Percentiles rank a stretch among this genome's conserved stretches.
Conservation (phyloP, 805 yeast genomes). For the Barnettozyma vustinii region DNA sequence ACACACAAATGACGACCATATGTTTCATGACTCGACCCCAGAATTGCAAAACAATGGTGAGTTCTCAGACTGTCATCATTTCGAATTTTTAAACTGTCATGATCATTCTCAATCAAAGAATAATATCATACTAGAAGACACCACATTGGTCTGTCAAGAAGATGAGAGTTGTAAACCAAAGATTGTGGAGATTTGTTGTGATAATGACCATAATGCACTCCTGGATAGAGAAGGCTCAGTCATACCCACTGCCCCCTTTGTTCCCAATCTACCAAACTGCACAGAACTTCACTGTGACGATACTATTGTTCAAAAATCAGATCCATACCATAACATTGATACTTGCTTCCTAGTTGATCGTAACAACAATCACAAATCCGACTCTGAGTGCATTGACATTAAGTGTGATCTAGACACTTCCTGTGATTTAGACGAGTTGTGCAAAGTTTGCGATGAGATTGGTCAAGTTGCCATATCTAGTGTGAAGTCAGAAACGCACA, state of each 20-base stretch:
- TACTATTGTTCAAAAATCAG: not conserved
- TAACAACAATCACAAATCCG: not conserved
- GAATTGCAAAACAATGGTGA: conserved; percentile 13
- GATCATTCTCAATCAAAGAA: conserved; percentile 17
- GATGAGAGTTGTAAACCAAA: conserved; percentile 32
- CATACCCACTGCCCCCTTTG: conserved; percentile 1
- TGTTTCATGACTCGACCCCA: not conserved
- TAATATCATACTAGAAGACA: conserved; percentile 14
- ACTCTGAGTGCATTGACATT: conserved; percentile 21
- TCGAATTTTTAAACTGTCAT: conserved; percentile 37
- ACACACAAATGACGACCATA: conserved; percentile 34
- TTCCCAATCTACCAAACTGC: conserved; percentile 13
- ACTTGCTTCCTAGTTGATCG: conserved; percentile 4
- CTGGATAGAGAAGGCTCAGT: not conserved
- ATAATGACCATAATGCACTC: conserved; percentile 24
- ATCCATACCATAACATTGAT: not conserved
- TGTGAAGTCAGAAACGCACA: conserved; percentile 6
- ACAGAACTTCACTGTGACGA: conserved; percentile 8
- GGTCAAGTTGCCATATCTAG: conserved; percentile 13
- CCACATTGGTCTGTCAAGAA: conserved; percentile 17
- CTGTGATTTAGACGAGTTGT: conserved; percentile 30
- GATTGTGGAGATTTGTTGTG: conserved; percentile 38
- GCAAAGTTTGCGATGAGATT: conserved; percentile 26
- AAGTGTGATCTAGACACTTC: conserved; percentile 25
- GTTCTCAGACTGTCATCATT: conserved; percentile 34